These are phyloP conservation scores for Aspergillus thermomutatus DNA, from an alignment of 2,329 filamentous ascomycete genomes.

Conservation along the genomic window DNA sequence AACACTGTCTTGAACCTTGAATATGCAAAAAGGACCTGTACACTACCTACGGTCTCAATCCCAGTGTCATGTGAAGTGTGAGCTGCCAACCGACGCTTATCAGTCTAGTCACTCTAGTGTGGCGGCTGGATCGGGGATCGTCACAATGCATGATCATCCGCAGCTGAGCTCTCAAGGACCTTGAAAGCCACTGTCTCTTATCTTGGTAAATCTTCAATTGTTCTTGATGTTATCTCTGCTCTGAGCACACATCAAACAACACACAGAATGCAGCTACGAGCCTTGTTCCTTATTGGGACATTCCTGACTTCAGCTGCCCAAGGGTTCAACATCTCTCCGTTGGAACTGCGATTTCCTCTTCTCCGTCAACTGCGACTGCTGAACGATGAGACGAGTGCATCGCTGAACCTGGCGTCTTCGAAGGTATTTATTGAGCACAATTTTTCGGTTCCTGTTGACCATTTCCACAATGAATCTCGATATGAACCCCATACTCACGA, in stretches of 20 bases:
- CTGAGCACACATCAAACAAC: not conserved
- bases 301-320: not conserved
- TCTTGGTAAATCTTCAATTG: not conserved
- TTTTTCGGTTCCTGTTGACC: slow-evolving; percentile 64
- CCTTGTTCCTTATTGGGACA: not conserved
- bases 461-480: slow-evolving; percentile 74
- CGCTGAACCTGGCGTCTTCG: not conserved
- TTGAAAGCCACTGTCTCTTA: not conserved
- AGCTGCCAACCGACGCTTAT: not conserved
- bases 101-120: too few relatives aligned
- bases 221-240: not conserved
- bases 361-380: not conserved
- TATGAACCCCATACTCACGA: slow-evolving; percentile 74
- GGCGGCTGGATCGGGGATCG: not conserved
- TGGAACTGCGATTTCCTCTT: not conserved
- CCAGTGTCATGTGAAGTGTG: not conserved
- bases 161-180: not conserved
- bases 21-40: not conserved
- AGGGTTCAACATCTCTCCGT: not conserved
- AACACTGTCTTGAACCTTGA: not conserved
- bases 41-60: not conserved
- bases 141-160: not conserved
- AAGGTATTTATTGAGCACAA: slow-evolving; percentile 48
- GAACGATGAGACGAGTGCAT: not conserved
- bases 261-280: not conserved